These are phyloP conservation scores for Immersiporthe knoxdaviesiana DNA, from an alignment of 2,329 filamentous ascomycete species.

Conservation along the genomic window DNA sequence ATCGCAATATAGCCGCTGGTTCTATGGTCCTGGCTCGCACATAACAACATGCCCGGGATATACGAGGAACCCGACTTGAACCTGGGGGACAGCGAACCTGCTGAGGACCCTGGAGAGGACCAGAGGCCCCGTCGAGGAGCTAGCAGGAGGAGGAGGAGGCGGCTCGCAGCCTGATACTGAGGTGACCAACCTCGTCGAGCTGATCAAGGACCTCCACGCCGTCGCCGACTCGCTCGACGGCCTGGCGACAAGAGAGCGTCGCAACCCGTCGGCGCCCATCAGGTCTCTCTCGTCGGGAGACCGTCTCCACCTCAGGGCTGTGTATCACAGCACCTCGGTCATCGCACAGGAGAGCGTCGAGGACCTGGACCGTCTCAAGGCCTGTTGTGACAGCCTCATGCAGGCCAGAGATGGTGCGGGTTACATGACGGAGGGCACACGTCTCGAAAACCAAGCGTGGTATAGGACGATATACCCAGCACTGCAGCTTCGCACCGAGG, in stretches of 20 bases:
- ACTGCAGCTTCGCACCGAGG: background rate
- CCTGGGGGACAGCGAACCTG: conserved; percentile 1
- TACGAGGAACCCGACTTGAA: background rate
- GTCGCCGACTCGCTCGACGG: conserved; percentile 2
- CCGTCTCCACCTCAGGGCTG: background rate
- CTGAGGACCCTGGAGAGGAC: background rate
- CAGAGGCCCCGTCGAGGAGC: background rate
- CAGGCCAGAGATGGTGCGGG: background rate
- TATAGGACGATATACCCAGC: background rate
- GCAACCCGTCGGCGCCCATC: background rate
- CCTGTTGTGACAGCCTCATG: background rate
- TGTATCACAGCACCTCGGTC: background rate
- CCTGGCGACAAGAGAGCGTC: conserved; percentile 1
- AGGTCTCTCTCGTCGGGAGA: background rate
- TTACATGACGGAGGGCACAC: background rate
- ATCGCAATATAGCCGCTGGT: background rate
- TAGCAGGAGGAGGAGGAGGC: background rate
- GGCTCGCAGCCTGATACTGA: background rate
- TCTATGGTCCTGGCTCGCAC: no score
- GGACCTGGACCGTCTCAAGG: background rate
- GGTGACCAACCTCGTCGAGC: background rate
- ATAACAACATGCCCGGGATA: background rate
- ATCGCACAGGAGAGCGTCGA: background rate
- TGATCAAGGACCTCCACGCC: background rate
- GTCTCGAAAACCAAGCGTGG: background rate